A percentile compares a stretch with the other conserved stretches of the same genome.
Evolutionary conservation across 495 filamentous ascomycete genomes (phyloP).

Genomic region (Hyaloscypha variabilis): DNA sequence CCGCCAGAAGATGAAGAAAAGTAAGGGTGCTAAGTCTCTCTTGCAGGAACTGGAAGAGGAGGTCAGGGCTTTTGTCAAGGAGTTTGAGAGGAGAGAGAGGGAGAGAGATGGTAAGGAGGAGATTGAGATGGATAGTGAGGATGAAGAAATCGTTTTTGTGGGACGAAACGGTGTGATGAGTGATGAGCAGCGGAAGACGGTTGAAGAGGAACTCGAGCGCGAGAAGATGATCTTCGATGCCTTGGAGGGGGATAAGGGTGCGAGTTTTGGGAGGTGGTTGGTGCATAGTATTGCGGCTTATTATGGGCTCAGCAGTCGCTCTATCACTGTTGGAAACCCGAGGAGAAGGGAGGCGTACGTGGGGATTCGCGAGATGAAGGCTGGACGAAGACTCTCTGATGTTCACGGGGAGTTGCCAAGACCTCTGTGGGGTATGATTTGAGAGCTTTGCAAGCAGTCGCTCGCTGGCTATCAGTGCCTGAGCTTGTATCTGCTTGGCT

Average conservation of each 20-base stretch:
- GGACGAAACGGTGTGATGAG: slow-evolving; percentile 76
- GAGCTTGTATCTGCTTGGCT: not conserved
- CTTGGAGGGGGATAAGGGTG: slow-evolving; percentile 69
- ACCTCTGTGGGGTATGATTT: slow-evolving; percentile 66
- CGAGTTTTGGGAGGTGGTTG: slow-evolving; percentile 90
- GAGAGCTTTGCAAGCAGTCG: slow-evolving; percentile 3
- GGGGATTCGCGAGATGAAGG: slow-evolving; percentile 57
- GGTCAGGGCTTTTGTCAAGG: slow-evolving; percentile 60
- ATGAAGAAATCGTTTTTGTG: slow-evolving; percentile 94
- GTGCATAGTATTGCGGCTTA: slow-evolving; percentile 92
- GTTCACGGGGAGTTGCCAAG: slow-evolving; percentile 49
- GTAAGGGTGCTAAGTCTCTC: slow-evolving; percentile 67
- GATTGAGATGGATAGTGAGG: slow-evolving; percentile 60
- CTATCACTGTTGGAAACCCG: slow-evolving; percentile 74
- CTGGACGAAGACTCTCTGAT: slow-evolving; percentile 28
- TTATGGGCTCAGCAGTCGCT: slow-evolving; percentile 88
- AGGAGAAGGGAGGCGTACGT: slow-evolving; percentile 86
- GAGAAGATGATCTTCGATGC: slow-evolving; percentile 82
- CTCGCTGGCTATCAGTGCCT: not conserved
- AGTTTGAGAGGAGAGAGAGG: slow-evolving; percentile 43
- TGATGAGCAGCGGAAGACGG: slow-evolving; percentile 51
- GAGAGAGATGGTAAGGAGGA: slow-evolving; percentile 48
- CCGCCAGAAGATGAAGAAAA: slow-evolving; percentile 66
- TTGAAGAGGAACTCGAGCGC: slow-evolving; percentile 54
- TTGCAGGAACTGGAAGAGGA: slow-evolving; percentile 68